A percentile compares a stretch with the other conserved stretches of the same genome.
Evolutionary conservation across 768 basidiomycete species (phyloP).

Genomic region (Lentinula edodes): DNA sequence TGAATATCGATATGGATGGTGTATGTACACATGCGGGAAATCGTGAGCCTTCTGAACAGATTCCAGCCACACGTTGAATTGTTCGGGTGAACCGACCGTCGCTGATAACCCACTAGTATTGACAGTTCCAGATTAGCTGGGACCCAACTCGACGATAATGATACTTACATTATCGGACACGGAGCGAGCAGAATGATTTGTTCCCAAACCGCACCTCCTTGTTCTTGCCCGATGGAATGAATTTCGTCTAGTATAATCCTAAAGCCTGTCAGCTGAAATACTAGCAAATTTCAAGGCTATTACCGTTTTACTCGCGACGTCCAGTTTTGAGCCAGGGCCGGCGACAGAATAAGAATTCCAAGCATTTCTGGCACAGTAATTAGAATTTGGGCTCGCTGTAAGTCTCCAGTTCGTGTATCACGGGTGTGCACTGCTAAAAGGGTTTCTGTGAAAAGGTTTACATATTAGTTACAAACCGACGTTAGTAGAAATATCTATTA

Average conservation of each 20-base stretch:
- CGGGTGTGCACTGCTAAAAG: slow-evolving; percentile 65
- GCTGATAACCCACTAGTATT: slow-evolving; percentile 58
- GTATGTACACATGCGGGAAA: slow-evolving; percentile 52
- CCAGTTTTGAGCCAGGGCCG: slow-evolving; percentile 57
- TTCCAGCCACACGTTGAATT: slow-evolving; percentile 61
- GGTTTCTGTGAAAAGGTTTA: slow-evolving; percentile 31
- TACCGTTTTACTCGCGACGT: slow-evolving; percentile 57
- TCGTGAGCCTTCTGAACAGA: slow-evolving; percentile 56
- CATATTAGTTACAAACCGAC: too few species aligned
- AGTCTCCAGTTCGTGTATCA: slow-evolving; percentile 56
- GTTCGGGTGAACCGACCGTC: slow-evolving; percentile 60
- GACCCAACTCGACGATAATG: not conserved
- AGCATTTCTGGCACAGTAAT: slow-evolving; percentile 72
- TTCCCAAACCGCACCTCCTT: slow-evolving; percentile 69
- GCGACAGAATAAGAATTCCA: slow-evolving; percentile 64
- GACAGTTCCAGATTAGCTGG: not conserved
- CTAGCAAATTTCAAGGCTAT: slow-evolving; percentile 5
- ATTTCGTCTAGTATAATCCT: slow-evolving; percentile 70
- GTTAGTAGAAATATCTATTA: slow-evolving; percentile 1
- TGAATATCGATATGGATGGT: slow-evolving; percentile 67
- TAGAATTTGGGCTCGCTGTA: slow-evolving; percentile 65
- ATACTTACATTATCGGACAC: slow-evolving; percentile 62
- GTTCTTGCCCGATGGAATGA: slow-evolving; percentile 66
- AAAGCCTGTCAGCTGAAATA: not conserved
- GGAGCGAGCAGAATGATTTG: slow-evolving; percentile 67